phyloP scores from a whole-genome alignment of 176 grass and related monocot species.

The Thalia dealbata region DNA sequence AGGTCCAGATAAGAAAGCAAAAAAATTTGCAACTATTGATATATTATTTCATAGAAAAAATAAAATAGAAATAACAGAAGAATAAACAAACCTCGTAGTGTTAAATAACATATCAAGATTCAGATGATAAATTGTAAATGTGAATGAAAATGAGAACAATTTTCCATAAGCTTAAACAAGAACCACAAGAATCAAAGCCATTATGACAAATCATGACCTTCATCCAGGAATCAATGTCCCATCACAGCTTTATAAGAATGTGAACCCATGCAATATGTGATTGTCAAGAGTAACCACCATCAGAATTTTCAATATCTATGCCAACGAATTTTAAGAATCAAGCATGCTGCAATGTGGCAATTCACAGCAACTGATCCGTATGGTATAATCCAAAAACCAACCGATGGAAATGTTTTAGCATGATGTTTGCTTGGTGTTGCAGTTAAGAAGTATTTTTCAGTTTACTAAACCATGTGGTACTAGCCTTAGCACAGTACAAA shows the following conservation, averaged over 20 bases:
- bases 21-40: slow-evolving; percentile 9
- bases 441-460: neutral
- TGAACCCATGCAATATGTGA: no score
- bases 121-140: neutral
- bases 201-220: neutral
- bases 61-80: neutral
- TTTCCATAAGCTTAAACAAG: neutral
- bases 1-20: no score
- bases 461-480: neutral
- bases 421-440: neutral
- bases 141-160: neutral
- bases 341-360: neutral
- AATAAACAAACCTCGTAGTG: neutral
- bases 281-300: no score
- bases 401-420: neutral
- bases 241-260: neutral
- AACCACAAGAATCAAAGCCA: neutral
- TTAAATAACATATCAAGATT: slow-evolving; percentile 1
- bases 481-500: neutral
- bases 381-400: neutral
- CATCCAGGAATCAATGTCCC: neutral
- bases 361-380: neutral
- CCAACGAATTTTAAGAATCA: neutral
- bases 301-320: neutral
- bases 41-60: slow-evolving; percentile 13